Percentiles rank a stretch among this genome's conserved stretches.
Evolutionary conservation across 768 basidiomycete genomes (phyloP).

Genomic region (Pleurotus eryngii): DNA sequence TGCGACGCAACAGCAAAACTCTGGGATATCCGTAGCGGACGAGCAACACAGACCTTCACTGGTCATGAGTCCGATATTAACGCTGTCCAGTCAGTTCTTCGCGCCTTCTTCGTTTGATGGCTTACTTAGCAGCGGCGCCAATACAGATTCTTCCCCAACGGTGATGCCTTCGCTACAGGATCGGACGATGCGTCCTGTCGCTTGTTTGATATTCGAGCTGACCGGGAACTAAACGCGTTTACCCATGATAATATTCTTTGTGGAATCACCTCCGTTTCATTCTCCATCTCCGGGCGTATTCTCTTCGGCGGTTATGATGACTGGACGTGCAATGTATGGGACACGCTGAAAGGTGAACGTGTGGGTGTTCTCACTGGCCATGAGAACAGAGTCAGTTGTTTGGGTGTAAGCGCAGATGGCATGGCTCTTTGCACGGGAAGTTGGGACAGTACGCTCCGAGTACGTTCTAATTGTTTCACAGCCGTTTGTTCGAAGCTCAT

Average conservation of each 20-base stretch:
- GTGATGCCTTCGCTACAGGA: slow-evolving; percentile 97
- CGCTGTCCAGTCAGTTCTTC: slow-evolving; percentile 82
- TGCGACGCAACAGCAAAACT: slow-evolving; percentile 98
- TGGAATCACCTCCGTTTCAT: slow-evolving; percentile 98
- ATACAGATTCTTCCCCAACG: slow-evolving; percentile 95
- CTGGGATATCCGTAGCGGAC: slow-evolving; percentile 98
- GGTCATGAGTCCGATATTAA: slow-evolving; percentile 99
- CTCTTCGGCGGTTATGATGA: slow-evolving; percentile 99
- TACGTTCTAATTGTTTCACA: slow-evolving; percentile 34
- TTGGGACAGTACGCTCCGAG: slow-evolving; percentile 97
- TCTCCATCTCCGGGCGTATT: slow-evolving; percentile 96
- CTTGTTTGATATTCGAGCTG: slow-evolving; percentile 95
- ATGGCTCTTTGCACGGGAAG: slow-evolving; percentile 98
- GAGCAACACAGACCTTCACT: slow-evolving; percentile 97
- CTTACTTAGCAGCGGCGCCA: no score
- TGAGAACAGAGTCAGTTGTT: slow-evolving; percentile 95
- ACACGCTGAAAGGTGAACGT: slow-evolving; percentile 96
- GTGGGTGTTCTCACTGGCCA: slow-evolving; percentile 97
- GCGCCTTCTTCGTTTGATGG: no score
- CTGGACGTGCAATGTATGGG: slow-evolving; percentile 99
- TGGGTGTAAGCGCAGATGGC: slow-evolving; percentile 93
- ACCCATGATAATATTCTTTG: slow-evolving; percentile 99
- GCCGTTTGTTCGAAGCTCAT: neutral
- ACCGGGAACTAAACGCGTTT: slow-evolving; percentile 94
- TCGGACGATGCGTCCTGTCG: slow-evolving; percentile 99